Percentiles rank a stretch among this genome's conserved stretches.
phyloP scores from a whole-genome alignment of 2,329 filamentous ascomycete genomes.

The Penicillium sp. region DNA sequence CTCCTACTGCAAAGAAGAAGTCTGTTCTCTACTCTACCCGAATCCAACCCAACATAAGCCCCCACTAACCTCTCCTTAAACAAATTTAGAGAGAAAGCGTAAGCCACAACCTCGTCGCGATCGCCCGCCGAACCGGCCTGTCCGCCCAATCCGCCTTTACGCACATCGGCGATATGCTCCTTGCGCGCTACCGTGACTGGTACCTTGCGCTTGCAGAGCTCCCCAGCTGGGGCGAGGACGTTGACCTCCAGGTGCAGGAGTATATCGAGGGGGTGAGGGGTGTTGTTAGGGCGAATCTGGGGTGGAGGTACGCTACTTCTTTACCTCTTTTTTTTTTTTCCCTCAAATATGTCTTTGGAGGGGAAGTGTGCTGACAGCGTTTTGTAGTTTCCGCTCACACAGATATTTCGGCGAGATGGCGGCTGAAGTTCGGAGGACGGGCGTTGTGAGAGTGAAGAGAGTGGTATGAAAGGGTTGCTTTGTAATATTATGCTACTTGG shows the following conservation, averaged over 20 bases:
- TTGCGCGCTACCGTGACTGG: constrained; percentile 29
- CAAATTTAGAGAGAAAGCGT: constrained; percentile 25
- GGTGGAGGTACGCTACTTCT: constrained; percentile 28
- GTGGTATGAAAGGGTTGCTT: background rate
- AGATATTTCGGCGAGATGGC: constrained; percentile 28
- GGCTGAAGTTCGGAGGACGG: constrained; percentile 18
- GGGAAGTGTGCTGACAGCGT: background rate
- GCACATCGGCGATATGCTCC: constrained; percentile 26
- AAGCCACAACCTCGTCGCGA: constrained; percentile 28
- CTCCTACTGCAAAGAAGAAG: constrained; percentile 35
- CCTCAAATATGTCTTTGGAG: no score
- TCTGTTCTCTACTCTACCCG: background rate
- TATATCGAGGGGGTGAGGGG: constrained; percentile 30
- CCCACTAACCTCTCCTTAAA: background rate
- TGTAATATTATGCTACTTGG: background rate
- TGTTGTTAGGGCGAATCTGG: constrained; percentile 29
- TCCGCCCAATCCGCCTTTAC: constrained; percentile 32
- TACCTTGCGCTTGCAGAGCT: constrained; percentile 29
- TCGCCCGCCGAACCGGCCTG: constrained; percentile 24
- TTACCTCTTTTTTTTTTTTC: background rate
- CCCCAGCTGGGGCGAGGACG: constrained; percentile 28
- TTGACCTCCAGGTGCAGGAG: constrained; percentile 30
- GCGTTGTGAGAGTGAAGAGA: constrained; percentile 17
- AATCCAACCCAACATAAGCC: background rate
- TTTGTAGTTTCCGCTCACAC: constrained; percentile 26